phyloP scores from a whole-genome alignment of 1,284 basidiomycete species.

The Ceratobasidium sp. region DNA sequence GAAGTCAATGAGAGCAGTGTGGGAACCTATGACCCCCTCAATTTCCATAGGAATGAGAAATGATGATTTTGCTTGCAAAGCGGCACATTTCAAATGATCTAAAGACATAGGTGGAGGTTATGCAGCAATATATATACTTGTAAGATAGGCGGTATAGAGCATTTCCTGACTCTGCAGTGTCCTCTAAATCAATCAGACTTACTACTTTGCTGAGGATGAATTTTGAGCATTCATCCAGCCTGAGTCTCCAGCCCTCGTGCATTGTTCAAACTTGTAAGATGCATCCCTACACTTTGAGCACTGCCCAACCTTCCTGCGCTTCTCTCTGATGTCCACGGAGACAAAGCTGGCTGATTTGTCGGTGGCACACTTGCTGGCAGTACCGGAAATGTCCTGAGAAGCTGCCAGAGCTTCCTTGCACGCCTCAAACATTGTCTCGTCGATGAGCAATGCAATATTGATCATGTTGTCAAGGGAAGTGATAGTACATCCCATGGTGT shows the following conservation, averaged over 20 bases:
- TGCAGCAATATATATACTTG: not conserved
- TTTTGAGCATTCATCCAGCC: not conserved
- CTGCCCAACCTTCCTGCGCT: no score
- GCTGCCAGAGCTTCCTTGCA: not conserved
- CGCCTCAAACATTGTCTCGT: conserved; percentile 4
- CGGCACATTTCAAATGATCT: no score
- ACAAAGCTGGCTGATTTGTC: not conserved
- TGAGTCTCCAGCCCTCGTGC: not conserved
- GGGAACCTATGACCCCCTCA: not conserved
- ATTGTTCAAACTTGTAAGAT: not conserved
- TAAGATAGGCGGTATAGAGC: not conserved
- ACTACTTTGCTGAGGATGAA: not conserved
- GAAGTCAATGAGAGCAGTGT: not conserved
- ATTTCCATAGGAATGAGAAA: no score
- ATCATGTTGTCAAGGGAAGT: not conserved
- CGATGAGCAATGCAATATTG: not conserved
- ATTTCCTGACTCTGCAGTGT: not conserved
- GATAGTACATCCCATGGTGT: not conserved
- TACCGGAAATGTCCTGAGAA: not conserved
- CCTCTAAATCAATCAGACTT: not conserved
- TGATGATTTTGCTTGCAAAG: no score
- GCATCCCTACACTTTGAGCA: not conserved
- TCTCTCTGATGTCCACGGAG: not conserved
- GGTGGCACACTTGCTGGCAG: not conserved
- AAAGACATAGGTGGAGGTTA: not conserved